Evolutionary conservation across 495 filamentous ascomycete genomes (phyloP).

Genomic region (Aspergillus egyptiacus): DNA sequence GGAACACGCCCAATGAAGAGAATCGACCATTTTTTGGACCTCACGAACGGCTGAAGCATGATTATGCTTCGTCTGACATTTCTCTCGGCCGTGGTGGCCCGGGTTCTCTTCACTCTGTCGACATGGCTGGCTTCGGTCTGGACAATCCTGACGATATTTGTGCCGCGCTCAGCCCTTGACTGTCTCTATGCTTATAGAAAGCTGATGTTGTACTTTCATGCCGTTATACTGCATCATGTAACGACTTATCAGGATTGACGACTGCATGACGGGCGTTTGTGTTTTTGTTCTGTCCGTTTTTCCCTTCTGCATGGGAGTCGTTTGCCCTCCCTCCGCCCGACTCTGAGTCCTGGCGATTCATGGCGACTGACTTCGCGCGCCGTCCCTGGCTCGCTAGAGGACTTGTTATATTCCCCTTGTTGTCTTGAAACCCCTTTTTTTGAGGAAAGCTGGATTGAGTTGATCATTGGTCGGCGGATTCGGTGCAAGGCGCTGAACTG

Average conservation of each 20-base stretch:
- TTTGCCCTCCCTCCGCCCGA: conserved; percentile 5
- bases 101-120: conserved; percentile 43
- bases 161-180: conserved; percentile 38
- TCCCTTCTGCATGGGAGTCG: not conserved
- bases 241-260: conserved; percentile 43
- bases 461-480: conserved; percentile 6
- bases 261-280: conserved; percentile 47
- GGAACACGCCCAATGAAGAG: conserved; percentile 46
- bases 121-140: conserved; percentile 45
- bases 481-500: conserved; percentile 12
- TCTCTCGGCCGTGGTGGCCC: conserved; percentile 42
- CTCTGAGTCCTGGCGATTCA: conserved; percentile 27
- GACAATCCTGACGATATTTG: conserved; percentile 37
- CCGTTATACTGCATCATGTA: conserved; percentile 40
- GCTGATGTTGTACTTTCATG: conserved; percentile 24
- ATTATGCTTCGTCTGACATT: conserved; percentile 47
- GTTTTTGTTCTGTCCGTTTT: conserved; percentile 20
- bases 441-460: not conserved
- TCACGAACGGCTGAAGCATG: conserved; percentile 44
- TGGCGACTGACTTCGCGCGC: conserved; percentile 34
- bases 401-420: conserved; percentile 15
- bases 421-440: conserved; percentile 1
- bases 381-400: conserved; percentile 29
- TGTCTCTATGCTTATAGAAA: conserved; percentile 9
- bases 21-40: conserved; percentile 45